These are phyloP conservation scores for Protomyces inundatus DNA, from an alignment of 1,139 yeast species.

Conservation along the genomic window DNA sequence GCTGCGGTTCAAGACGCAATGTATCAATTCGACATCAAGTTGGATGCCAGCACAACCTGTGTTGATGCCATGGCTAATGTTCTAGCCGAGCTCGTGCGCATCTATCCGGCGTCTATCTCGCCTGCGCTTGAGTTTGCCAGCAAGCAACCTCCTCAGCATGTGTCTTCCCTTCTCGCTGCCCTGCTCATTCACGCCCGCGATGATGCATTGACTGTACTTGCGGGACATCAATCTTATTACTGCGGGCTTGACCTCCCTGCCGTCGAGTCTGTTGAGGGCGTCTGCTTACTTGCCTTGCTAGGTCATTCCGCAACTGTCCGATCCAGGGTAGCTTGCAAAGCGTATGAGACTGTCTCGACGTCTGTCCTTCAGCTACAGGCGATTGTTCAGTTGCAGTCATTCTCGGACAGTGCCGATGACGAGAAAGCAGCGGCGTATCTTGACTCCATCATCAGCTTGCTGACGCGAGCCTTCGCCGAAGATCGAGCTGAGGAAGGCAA, in stretches of 20 bases:
- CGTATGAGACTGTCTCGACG: neutral
- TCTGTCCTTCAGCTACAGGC: neutral
- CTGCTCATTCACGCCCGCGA: neutral
- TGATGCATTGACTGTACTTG: neutral
- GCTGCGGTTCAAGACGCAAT: neutral
- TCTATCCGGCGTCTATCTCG: neutral
- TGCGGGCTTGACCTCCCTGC: neutral
- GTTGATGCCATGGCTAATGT: neutral
- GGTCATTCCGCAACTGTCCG: neutral
- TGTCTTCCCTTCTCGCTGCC: neutral
- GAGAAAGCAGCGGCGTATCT: neutral
- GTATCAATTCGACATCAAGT: too few species aligned
- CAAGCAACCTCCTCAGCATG: neutral
- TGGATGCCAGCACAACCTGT: neutral
- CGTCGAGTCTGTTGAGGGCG: neutral
- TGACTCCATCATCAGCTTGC: neutral
- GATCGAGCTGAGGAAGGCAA: slow-evolving; percentile 14
- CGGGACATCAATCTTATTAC: neutral
- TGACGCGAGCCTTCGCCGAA: slow-evolving; percentile 25
- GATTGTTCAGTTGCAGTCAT: neutral
- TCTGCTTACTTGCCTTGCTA: neutral
- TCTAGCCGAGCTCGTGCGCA: neutral
- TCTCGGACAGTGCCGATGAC: neutral
- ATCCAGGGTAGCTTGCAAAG: neutral
- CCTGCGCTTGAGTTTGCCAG: neutral